Evolutionary conservation across 2,329 filamentous ascomycete genomes (phyloP).

Genomic region (Neocatenulostroma microsporum): DNA sequence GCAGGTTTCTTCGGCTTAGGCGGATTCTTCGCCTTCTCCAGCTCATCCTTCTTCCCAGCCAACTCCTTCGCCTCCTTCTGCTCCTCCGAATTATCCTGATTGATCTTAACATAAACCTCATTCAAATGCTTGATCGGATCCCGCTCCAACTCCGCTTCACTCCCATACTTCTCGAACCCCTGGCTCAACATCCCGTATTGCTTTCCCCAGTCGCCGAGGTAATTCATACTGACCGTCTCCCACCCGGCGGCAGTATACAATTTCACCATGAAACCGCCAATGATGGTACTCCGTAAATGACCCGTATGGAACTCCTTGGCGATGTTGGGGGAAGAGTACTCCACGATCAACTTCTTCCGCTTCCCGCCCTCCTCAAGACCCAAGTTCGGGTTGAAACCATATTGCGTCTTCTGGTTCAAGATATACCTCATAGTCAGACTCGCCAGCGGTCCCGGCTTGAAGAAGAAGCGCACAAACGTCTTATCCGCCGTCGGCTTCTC

Average conservation of each 20-base stretch:
- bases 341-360: constrained; percentile 63
- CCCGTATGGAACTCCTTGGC: constrained; percentile 74
- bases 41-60: constrained; percentile 36
- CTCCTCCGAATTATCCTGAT: constrained; percentile 54
- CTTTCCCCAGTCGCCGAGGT: constrained; percentile 73
- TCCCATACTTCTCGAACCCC: constrained; percentile 67
- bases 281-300: constrained; percentile 68
- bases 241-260: constrained; percentile 61
- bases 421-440: constrained; percentile 62
- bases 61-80: constrained; percentile 55
- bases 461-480: constrained; percentile 71
- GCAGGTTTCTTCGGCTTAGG: constrained; percentile 33
- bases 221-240: constrained; percentile 65
- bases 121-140: constrained; percentile 79
- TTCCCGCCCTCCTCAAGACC: constrained; percentile 56
- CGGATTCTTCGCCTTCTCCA: constrained; percentile 33
- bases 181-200: constrained; percentile 65
- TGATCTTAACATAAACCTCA: constrained; percentile 73
- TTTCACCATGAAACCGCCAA: constrained; percentile 65
- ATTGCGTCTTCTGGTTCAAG: constrained; percentile 52
- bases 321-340: constrained; percentile 81
- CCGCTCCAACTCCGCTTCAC: constrained; percentile 59
- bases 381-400: constrained; percentile 54
- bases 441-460: constrained; percentile 61
- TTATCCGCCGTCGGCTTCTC: constrained; percentile 60